Evolutionary conservation across 1,139 yeast genomes (phyloP).

Genomic region (Saccharomyces hybrid): DNA sequence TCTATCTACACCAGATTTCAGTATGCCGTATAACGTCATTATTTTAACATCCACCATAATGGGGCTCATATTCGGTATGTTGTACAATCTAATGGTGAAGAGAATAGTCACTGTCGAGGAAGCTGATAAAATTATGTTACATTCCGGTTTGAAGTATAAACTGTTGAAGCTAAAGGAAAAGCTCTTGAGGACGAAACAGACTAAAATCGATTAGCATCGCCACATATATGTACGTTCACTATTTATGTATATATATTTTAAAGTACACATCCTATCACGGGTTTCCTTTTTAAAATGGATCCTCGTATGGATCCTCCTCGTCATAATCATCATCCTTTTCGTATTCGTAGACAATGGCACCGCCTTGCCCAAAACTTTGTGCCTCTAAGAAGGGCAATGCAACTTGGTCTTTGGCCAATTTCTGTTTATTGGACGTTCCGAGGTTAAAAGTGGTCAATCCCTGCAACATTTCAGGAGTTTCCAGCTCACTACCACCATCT

Average conservation of each 20-base stretch:
- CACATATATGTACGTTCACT: not conserved
- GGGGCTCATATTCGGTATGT: conserved; percentile 84
- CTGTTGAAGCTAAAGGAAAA: conserved; percentile 9
- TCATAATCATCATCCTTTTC: conserved; percentile 84
- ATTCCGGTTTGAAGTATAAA: conserved; percentile 14
- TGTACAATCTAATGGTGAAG: conserved; percentile 72
- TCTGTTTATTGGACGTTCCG: conserved; percentile 66
- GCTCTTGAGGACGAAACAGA: conserved; percentile 5
- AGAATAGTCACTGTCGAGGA: conserved; percentile 72
- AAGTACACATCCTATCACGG: too few species aligned
- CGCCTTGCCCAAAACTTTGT: conserved; percentile 68
- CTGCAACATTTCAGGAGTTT: conserved; percentile 44
- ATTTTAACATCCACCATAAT: conserved; percentile 88
- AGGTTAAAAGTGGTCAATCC: conserved; percentile 83
- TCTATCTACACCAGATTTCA: conserved; percentile 94
- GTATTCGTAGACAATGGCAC: conserved; percentile 90
- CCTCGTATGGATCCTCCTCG: conserved; percentile 96
- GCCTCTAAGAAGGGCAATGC: conserved; percentile 87
- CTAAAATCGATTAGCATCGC: not conserved
- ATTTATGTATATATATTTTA: too few species aligned
- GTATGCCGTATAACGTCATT: conserved; percentile 98
- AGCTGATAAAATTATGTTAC: conserved; percentile 38
- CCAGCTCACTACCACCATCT: conserved; percentile 27
- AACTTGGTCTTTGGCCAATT: conserved; percentile 70
- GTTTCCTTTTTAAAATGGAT: conserved; percentile 48